These are phyloP conservation scores for Elsinoe australis DNA, from an alignment of 2,329 filamentous ascomycete genomes.

Conservation along the genomic window DNA sequence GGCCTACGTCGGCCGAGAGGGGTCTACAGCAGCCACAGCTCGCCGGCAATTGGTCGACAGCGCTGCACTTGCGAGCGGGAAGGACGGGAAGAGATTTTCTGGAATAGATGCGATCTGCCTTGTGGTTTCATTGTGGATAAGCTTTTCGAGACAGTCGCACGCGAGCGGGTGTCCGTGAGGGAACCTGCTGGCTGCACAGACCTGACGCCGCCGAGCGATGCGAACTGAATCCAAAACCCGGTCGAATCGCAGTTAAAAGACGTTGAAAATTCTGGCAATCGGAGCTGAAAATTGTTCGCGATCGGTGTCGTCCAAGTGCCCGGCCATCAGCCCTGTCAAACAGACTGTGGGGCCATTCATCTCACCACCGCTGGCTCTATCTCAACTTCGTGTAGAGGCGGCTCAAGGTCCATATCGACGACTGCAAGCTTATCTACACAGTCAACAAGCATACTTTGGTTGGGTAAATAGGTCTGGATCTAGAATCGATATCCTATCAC, in stretches of 20 bases:
- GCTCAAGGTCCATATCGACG: no score
- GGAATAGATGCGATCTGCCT: constrained; percentile 1
- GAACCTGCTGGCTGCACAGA: no score
- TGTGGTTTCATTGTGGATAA: constrained; percentile 1
- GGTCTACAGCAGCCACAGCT: constrained; percentile 9
- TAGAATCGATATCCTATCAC: no score
- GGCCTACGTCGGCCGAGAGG: constrained; percentile 8
- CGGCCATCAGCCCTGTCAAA: no score
- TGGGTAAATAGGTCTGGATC: no score
- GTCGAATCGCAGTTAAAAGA: constrained; percentile 2
- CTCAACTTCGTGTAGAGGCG: no score
- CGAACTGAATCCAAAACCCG: neutral
- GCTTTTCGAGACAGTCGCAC: neutral
- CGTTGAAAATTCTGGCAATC: constrained; percentile 1
- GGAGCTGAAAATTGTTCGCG: neutral
- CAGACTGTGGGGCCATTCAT: no score
- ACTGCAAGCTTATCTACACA: no score
- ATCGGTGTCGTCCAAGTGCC: no score
- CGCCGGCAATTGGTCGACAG: constrained; percentile 6
- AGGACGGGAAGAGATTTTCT: constrained; percentile 13
- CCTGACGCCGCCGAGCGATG: constrained; percentile 11
- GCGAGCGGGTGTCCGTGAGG: no score
- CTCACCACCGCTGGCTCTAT: no score
- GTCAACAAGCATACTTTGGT: no score
- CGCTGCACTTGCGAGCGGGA: neutral